Percentiles rank a stretch among this genome's conserved stretches.
These are phyloP conservation scores for Maudiozyma serrabonitensis DNA, from an alignment of 805 yeast species.

Conservation along the genomic window DNA sequence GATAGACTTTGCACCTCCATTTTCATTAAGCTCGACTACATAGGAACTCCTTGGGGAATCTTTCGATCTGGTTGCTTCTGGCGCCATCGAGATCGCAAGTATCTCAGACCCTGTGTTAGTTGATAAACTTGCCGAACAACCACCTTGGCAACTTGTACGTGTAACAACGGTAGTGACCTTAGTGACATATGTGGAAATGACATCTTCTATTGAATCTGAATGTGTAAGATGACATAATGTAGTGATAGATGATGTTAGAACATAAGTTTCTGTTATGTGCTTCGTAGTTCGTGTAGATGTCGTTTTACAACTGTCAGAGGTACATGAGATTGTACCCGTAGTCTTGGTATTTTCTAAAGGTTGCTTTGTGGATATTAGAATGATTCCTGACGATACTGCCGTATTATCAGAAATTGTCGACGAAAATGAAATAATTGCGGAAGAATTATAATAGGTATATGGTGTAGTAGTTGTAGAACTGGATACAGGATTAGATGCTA, in stretches of 20 bases:
- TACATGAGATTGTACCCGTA: background rate
- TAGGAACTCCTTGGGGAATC: too few relatives aligned
- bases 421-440: background rate
- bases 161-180: background rate
- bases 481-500: background rate
- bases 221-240: background rate
- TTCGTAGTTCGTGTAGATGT: background rate
- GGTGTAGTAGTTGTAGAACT: background rate
- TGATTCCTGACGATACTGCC: background rate
- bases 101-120: too few relatives aligned
- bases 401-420: background rate
- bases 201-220: background rate
- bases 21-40: too few relatives aligned
- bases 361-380: background rate
- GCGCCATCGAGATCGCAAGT: too few relatives aligned
- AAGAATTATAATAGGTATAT: background rate
- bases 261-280: background rate
- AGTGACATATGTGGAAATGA: background rate
- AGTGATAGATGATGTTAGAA: background rate
- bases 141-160: background rate
- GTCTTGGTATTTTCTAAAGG: background rate
- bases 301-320: background rate
- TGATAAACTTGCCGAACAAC: background rate
- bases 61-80: too few relatives aligned
- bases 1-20: too few relatives aligned